Base-by-base conservation (phyloP, 352 stramenopile species). In the Phytophthora ramorum region DNA sequence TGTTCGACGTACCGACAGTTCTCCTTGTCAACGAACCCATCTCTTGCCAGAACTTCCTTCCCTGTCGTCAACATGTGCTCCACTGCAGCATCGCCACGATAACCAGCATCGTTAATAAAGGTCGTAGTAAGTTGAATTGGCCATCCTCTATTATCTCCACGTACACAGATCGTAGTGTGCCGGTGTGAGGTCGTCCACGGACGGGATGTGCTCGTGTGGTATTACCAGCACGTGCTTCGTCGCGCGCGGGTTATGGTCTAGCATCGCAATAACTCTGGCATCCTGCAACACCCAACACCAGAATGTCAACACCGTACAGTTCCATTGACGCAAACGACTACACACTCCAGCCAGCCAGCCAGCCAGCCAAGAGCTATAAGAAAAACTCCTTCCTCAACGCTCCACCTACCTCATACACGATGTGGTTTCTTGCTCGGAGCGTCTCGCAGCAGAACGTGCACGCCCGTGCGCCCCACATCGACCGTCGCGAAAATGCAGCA, bases 391-490 rank as follows among this genome's bases (percentile, higher is more conserved):
- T 46, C 45, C 24, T 14, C 14, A 34, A 5, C 13, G 8, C 4
- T 4, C 13, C 16, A 20, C 60, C 10, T 30, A 87, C 85, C 73
- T 85, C 80, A 45, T 83, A 91, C 5, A 93, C 46, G 32, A 93
- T 72, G 4, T 60, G 60, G 58, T 91, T 90, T 13, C 53, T 71
- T 48, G 60, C 54, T 17, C 66, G 63, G 40, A 91, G 69, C 60
- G 75, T 58, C 56, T 88, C 68, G 54, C 73, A 83, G 65, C 85
- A 93, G 58, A 93, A 93, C 9, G 52, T 66, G 44, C 85, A 93
- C 26, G 59, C 53, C 14, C 62, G 48, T 49, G 67, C 40, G 53
- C 68, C 67, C 66, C 73, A 71, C 76, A 67, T 77, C 30, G n/a
- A 24, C 17, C 14, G 32, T 38, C 9, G 34, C 19, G 4, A 22